phyloP scores from a whole-genome alignment of 2,329 filamentous ascomycete genomes.

The Fusarium napiforme region DNA sequence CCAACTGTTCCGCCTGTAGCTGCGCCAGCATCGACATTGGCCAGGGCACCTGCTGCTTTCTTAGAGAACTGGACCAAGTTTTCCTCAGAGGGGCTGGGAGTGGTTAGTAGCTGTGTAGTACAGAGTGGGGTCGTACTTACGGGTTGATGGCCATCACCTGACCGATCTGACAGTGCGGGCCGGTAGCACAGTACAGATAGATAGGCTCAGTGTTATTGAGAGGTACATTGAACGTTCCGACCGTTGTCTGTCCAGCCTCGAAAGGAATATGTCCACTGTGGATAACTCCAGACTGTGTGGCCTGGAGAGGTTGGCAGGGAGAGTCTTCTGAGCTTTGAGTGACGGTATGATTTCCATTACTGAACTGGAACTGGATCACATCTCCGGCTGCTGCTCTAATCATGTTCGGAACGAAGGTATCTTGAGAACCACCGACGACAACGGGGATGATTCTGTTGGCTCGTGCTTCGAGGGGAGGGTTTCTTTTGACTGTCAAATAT shows the following conservation, averaged over 20 bases:
- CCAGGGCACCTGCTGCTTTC: constrained; percentile 25
- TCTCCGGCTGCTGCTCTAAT: constrained; percentile 51
- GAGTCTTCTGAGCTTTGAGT: constrained; percentile 52
- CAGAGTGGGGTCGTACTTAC: constrained; percentile 36
- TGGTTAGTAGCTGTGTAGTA: background rate
- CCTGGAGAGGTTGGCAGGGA: constrained; percentile 54
- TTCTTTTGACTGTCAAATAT: background rate
- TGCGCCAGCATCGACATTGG: constrained; percentile 35
- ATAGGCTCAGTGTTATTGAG: constrained; percentile 57
- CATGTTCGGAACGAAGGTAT: constrained; percentile 52
- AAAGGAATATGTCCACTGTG: constrained; percentile 57
- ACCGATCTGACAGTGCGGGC: constrained; percentile 60
- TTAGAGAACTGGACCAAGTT: constrained; percentile 34
- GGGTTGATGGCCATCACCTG: constrained; percentile 64
- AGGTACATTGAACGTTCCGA: constrained; percentile 60
- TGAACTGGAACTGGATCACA: constrained; percentile 57
- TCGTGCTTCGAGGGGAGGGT: constrained; percentile 40
- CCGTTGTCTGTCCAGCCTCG: constrained; percentile 48
- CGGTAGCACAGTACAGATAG: constrained; percentile 63
- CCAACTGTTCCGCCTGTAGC: constrained; percentile 38
- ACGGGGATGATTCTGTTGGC: constrained; percentile 47
- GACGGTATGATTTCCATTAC: constrained; percentile 56
- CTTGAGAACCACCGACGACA: constrained; percentile 52
- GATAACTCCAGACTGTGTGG: constrained; percentile 46
- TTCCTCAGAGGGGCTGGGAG: constrained; percentile 25